Evolutionary conservation across 2,329 filamentous ascomycete genomes (phyloP), one percentile per base, ranked within the genome.

Genomic region (Cryphonectria carpinicola): DNA sequence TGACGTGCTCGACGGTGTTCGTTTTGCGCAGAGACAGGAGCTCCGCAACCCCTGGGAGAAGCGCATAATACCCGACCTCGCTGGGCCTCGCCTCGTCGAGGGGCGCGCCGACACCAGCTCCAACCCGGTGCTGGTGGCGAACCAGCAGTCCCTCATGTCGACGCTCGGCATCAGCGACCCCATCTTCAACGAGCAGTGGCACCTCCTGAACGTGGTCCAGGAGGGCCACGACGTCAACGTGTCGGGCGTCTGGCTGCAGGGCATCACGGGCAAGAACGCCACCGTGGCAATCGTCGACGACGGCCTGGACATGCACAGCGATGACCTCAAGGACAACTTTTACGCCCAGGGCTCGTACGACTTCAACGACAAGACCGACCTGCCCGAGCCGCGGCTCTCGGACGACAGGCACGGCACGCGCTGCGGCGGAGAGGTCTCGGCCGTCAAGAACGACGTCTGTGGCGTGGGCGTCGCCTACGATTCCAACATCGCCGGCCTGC

Each of bases 261-360:
- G 95, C 5, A 91, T 98, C 70, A 98, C 95, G 0, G 96, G 96
- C 68, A 89, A 93, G 76, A 95, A 95, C 72, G 88, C 92, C 25
- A 97, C 93, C 1, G 94, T 97, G 2, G 95, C 95, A 68, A 96
- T 99, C 75, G 93, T 99, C 4, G 96, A 99, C 77, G 96, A 99
- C 81, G 96, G 96, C 0, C 81, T 99, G 74, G 96, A 99, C 78
- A 96, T 99, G 92, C 89, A 97, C 82, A 98, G 95, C 83, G 87
- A 93, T 37, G 96, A 99, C 79, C 83, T 99, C 62, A 95, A 93
- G 80, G 92, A 90, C 76, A 99, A 99, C 80, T 99, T 98, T 82
- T 98, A 95, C 78, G 92, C 94, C 1, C 89, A 90, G 70, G 96
- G 96, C 37, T 98, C 95, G 3, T 98, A 92, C 82, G 96, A 99